Conservation (phyloP, 768 basidiomycete species). For the Leccinum ochraceum region DNA sequence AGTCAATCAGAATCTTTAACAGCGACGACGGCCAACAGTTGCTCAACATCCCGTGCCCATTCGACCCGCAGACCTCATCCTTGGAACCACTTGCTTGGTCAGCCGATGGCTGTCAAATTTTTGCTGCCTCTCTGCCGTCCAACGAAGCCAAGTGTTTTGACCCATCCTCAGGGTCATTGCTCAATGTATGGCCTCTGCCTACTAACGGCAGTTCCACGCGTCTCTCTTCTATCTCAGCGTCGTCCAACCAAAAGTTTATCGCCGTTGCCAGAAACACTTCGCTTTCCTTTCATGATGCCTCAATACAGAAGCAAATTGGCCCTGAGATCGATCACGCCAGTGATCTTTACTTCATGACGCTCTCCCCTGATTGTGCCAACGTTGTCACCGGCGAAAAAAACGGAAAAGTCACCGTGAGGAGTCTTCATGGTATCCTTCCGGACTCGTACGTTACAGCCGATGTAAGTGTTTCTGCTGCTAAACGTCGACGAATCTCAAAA, state of each 20-base stretch:
- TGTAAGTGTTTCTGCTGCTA: not conserved
- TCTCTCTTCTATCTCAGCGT: not conserved
- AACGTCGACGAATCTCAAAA: not conserved
- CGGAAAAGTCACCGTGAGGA: not conserved
- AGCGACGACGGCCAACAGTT: not conserved
- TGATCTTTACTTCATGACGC: not conserved
- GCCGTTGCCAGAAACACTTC: not conserved
- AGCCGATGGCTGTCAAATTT: not conserved
- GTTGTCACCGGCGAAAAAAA: not conserved
- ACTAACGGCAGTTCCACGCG: not conserved
- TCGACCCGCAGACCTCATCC: not conserved
- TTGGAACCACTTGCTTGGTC: not conserved
- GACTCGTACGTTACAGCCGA: not conserved
- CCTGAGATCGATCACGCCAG: not conserved
- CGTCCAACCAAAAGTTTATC: not conserved
- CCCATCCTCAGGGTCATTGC: not conserved
- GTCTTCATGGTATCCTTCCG: not conserved
- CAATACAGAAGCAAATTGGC: not conserved
- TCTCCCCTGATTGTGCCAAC: slow-evolving; percentile 1
- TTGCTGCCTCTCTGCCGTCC: not conserved
- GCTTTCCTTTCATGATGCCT: not conserved
- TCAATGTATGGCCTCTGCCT: not conserved
- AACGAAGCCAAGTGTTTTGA: not conserved
- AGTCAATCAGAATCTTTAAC: not conserved
- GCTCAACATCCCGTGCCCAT: not conserved